Evolutionary conservation across 306 rosid genomes (phyloP).

Genomic region (Acacia crassicarpa): DNA sequence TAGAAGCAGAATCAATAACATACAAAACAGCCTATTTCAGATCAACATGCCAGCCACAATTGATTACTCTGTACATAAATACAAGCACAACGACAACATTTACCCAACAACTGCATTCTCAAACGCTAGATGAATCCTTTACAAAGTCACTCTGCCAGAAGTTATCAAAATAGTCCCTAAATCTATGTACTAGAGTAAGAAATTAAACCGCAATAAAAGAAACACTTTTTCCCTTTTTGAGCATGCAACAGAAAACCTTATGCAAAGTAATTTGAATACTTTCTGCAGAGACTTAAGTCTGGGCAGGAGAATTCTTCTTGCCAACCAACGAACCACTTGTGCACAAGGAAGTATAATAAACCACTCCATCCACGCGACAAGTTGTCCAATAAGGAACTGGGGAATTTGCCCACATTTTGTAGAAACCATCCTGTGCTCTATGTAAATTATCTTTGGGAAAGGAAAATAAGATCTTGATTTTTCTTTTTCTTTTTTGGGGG

Average conservation of each 20-base stretch:
- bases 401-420: constrained; percentile 39
- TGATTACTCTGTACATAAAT: constrained; percentile 57
- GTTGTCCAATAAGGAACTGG: constrained; percentile 29
- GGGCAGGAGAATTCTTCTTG: constrained; percentile 65
- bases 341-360: constrained; percentile 42
- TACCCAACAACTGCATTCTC: constrained; percentile 46
- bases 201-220: constrained; percentile 39
- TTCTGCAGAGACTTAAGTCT: constrained; percentile 28
- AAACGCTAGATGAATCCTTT: constrained; percentile 45
- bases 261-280: constrained; percentile 35
- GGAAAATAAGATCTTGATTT: background rate
- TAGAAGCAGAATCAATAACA: constrained; percentile 42
- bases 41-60: constrained; percentile 41
- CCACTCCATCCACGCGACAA: constrained; percentile 37
- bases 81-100: constrained; percentile 48
- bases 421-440: constrained; percentile 40
- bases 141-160: constrained; percentile 49
- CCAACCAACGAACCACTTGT: constrained; percentile 49
- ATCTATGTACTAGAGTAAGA: constrained; percentile 37
- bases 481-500: background rate
- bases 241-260: constrained; percentile 39
- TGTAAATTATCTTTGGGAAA: constrained; percentile 40
- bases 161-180: constrained; percentile 39
- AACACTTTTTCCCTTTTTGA: background rate
- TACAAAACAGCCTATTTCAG: constrained; percentile 44